These are phyloP conservation scores for Adansonia digitata DNA, from an alignment of 345 rosid genomes.

Conservation along the genomic window DNA sequence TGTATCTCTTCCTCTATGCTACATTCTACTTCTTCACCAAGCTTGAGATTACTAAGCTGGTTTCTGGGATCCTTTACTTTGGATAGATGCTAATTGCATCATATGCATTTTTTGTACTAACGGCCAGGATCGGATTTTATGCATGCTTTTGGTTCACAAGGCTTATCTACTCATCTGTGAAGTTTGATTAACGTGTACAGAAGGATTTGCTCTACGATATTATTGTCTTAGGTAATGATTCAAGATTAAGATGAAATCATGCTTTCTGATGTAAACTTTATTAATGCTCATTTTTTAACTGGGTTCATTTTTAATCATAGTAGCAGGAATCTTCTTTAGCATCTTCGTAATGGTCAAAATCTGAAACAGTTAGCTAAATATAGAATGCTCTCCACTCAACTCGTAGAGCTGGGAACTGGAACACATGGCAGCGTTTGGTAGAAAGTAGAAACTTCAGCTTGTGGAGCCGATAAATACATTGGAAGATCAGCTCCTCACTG, in stretches of 20 bases:
- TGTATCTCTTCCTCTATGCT: constrained; percentile 84
- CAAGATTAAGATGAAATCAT: neutral
- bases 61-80: constrained; percentile 72
- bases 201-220: neutral
- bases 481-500: too few relatives aligned
- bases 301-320: neutral
- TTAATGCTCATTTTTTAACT: neutral
- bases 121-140: constrained; percentile 79
- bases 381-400: too few relatives aligned
- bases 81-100: constrained; percentile 86
- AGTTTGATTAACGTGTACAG: constrained; percentile 44
- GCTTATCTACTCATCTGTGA: constrained; percentile 81
- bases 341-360: too few relatives aligned
- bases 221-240: neutral
- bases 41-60: constrained; percentile 83
- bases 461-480: too few relatives aligned
- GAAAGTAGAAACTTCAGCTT: too few relatives aligned
- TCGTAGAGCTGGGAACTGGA: too few relatives aligned
- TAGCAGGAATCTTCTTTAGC: too few relatives aligned
- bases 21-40: constrained; percentile 85
- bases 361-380: too few relatives aligned
- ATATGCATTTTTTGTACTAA: constrained; percentile 70
- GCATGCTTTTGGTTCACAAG: constrained; percentile 93
- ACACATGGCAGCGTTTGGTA: too few relatives aligned
- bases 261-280: neutral